Evolutionary conservation across 306 rosid species (phyloP), one percentile per base, ranked within the genome.

Genomic region (Mucuna pruriens): DNA sequence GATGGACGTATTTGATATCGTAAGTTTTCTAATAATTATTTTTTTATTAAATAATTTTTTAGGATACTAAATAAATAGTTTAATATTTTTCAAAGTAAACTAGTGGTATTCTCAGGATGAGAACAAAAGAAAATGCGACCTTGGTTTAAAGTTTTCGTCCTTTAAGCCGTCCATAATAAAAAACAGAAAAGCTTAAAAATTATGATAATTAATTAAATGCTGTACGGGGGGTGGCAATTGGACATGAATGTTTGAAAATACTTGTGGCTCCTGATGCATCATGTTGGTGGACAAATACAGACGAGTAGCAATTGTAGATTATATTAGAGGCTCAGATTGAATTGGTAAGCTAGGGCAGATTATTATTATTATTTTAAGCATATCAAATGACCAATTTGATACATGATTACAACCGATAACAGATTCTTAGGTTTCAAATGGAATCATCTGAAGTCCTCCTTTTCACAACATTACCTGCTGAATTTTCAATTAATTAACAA

Each of bases 241-340:
- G 31, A 10, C 7, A 12, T 2, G 3, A 19, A 48, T 49, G 44
- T 63, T 65, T 65, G 51, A 65, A 65, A 65, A 65, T 19, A 40
- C 31, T 16, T 12, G 71, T 74, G 79, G 84, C 44, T 26, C 51
- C 54, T 55, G 80, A 85, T 82, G 78, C 87, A 40, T 22, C 51
- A 80, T 79, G 84, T 68, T 83, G 66, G 73, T 6, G 33, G 90
- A 85, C 90, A 58, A 87, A 73, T 57, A 45, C 72, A 39, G 31
- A 64, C 49, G 44, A 74, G 48, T 49, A 4, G 44, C 77, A 74
- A 76, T 76, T 58, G 7, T 0, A 12, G 70, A 67, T 67, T 84
- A 55, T 79, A 74, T 74, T 55, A 9, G 38, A 45, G 73, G 22
- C 42, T 29, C 34, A 40, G 16, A 76, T 82, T 75, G 49, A 63